Base-by-base conservation (phyloP, 2,329 filamentous ascomycete species). In the Leptographium flavum region DNA sequence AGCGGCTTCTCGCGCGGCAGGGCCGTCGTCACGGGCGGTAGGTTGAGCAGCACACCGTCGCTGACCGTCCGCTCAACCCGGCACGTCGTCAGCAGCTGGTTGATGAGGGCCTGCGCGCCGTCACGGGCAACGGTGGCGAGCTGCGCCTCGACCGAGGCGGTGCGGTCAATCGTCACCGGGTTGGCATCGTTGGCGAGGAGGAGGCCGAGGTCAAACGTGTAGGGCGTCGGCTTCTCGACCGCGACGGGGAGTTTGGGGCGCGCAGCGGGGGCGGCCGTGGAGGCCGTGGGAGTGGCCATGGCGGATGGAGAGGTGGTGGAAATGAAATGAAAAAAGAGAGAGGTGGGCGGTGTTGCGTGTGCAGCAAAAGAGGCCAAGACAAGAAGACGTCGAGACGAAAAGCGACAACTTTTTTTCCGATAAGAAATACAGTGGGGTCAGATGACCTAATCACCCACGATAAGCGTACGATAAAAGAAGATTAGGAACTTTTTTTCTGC, bases 1-100 rank as follows among this genome's bases (percentile, higher is more conserved):
- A 96, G 70, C 10, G 87, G 86, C 66, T 98, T 96, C 68, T 95
- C 88, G 55, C 92, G 83, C 22, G 92, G 92, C 4, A 96, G 71
- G 1, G 70, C 63, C 2, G 83, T 93, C 19, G 74, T 67, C 0
- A 78, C 70, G 0, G 73, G 62, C 0, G 92, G 92, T 0, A 98
- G 80, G 15, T 75, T 71, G 45, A 96, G 77, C 42, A 90, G 76
- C 2, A 96, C 85, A 54, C 87, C 74, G 31, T 76, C 72, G 1
- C 67, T 56, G 1, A 67, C 56, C 39, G 78, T 81, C 39, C 82
- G 81, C 48, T 71, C 75, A 55, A 95, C 81, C 23, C 85, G 75
- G 67, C 87, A 92, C 39, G 87, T 90, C 15, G 81, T 87, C 33
- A 98, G 79, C 49, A 98, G 81, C 65, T 96, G 88, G 72, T 94